Base-by-base conservation (phyloP, 2,329 filamentous ascomycete species). In the Herpotrichia juniperi region DNA sequence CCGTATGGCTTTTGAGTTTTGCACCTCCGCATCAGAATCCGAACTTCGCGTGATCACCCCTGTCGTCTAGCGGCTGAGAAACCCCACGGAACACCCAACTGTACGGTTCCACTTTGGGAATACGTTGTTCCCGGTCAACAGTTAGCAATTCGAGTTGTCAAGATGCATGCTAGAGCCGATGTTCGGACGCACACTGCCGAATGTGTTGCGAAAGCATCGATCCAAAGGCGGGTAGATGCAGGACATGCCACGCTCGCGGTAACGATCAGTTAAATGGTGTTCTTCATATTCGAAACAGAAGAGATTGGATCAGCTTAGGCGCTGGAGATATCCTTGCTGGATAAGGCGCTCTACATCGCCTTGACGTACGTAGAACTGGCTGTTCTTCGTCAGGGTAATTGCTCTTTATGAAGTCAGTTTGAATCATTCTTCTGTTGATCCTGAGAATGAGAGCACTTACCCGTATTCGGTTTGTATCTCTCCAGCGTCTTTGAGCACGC, bases 401-500 rank as follows among this genome's bases (percentile, higher is more conserved):
- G 93, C 90, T 14, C 92, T 96, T 63, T 28, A 16, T 19, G n/a
- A 11, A 21, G 48, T 63, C 35, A 63, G 51, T 19, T 17, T 19
- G 19, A 10, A 30, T 25, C 9, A 22, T 22, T 26, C 35, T 31
- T 31, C 30, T 31, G n/a, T 17, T n/a, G n/a, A n/a, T 19, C n/a
- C 28, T n/a, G 28, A 39, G n/a, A 43, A 42, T 37, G 32, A 49
- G 30, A 24, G 37, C 42, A 79, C 87, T 74, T 81, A 96, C 89
- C 94, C 94, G 71, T 99, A 99, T 80, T 99, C 96, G 0, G 94
- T 99, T 78, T 99, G 93, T 59, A 99, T 97, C 79, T 99, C 94
- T 4, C 96, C 94, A 1, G 93, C 94, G 78, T 99, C 94, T 73
- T 94, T 97, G 58, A 99, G 77, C 43, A 99, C 94, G 42, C 94